Evolutionary conservation across 768 basidiomycete genomes (phyloP).

Genomic region (Tricholoma hemisulphureum): DNA sequence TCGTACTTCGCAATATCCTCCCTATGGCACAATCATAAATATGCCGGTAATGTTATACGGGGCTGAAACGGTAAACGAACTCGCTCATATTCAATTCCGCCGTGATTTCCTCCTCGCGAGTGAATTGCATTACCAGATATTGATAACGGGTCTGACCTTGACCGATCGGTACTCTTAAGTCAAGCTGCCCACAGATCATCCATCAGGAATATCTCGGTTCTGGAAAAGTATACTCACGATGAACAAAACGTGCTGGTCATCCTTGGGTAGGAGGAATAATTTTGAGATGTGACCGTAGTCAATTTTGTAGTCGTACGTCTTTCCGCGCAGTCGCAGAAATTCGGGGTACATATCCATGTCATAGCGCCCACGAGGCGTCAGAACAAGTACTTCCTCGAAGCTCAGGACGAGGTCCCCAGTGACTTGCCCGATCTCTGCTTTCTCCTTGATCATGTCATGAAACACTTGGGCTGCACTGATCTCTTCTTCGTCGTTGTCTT

Average conservation of each 20-base stretch:
- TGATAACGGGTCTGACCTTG: slow-evolving; percentile 99
- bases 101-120: slow-evolving; percentile 95
- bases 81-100: slow-evolving; percentile 92
- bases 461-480: slow-evolving; percentile 93
- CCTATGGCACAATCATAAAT: slow-evolving; percentile 33
- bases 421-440: slow-evolving; percentile 90
- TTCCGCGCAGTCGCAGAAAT: slow-evolving; percentile 92
- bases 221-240: slow-evolving; percentile 70
- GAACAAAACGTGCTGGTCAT: slow-evolving; percentile 93
- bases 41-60: neutral
- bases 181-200: slow-evolving; percentile 53
- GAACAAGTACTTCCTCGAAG: slow-evolving; percentile 92
- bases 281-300: slow-evolving; percentile 83
- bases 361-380: slow-evolving; percentile 95
- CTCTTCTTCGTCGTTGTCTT: slow-evolving; percentile 72
- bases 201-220: neutral
- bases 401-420: slow-evolving; percentile 89
- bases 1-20: slow-evolving; percentile 79
- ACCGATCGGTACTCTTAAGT: slow-evolving; percentile 88
- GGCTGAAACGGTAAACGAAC: slow-evolving; percentile 44
- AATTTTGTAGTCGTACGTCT: slow-evolving; percentile 99
- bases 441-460: slow-evolving; percentile 95
- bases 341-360: slow-evolving; percentile 98
- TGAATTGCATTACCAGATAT: slow-evolving; percentile 97
- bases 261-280: slow-evolving; percentile 92